Evolutionary conservation across 1,284 basidiomycete genomes (phyloP), one percentile per base, ranked within the genome.

Genomic region (Leccinum fallax): DNA sequence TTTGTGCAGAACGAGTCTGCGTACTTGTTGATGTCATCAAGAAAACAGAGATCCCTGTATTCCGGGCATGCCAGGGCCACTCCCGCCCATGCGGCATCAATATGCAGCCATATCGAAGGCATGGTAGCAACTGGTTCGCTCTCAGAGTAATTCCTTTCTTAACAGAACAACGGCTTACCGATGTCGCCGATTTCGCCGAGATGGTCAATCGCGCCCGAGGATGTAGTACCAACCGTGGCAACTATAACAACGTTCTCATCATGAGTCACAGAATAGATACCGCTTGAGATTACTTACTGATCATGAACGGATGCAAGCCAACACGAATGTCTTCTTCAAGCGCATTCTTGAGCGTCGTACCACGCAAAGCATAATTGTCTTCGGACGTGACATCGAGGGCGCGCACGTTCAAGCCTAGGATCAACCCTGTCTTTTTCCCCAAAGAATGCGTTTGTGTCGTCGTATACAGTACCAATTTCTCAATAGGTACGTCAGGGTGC

Each of bases 81-180:
- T 2, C 94, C 94, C 0, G 92, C 94, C 95, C 94, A 97, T 2
- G 95, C 95, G 0, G 94, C 90, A 71, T 98, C 97, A 28, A 98
- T 82, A 72, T 98, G 95, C 2, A 97, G 72, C 88, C 93, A 97
- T 2, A 95, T 70, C 2, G 84, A 86, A 0, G 92, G 89, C 0
- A 83, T 76, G 56, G 82, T 80, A 3, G 85, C 89, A 61, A 63
- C 66, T 66, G 57, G 3, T 5, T 11, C 46, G 30, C 0, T 2
- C 4, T 70, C 49, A 64, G 61, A 6, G 8, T 7, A 26, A 26
- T n/a, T 2, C 2, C 49, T 26, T 40, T 26, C n/a, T 6, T 2
- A 11, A 24, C 4, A 21, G 4, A 4, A 5, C 0, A 11, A 26
- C 4, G 6, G 55, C 70, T 72, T 70, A 94, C 93, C 77, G 48